phyloP scores from a whole-genome alignment of 148 eudicot genomes.

The Limonium bicolor region DNA sequence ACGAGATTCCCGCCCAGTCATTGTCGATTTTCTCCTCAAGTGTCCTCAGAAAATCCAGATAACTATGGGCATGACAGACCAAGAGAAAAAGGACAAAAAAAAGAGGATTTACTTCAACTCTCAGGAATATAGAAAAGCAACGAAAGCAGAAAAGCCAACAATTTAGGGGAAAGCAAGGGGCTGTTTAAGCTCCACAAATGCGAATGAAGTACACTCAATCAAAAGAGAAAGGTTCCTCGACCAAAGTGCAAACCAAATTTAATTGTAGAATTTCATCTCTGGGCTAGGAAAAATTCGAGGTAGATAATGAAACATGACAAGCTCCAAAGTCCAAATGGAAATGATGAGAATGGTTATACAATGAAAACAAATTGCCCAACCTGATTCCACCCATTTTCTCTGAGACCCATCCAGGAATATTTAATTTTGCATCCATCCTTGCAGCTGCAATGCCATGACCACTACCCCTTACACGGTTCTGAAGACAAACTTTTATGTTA shows the following conservation, averaged over 20 bases:
- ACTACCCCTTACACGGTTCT: slow-evolving; percentile 93
- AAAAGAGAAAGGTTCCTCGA: too few species aligned
- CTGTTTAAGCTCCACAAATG: too few species aligned
- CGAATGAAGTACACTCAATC: too few species aligned
- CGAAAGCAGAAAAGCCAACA: too few species aligned
- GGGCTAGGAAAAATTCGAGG: too few species aligned
- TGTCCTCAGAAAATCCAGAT: slow-evolving; percentile 56
- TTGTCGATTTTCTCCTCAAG: slow-evolving; percentile 69
- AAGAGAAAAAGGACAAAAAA: background rate
- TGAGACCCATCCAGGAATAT: slow-evolving; percentile 81
- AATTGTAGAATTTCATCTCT: too few species aligned
- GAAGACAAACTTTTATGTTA: slow-evolving; percentile 1
- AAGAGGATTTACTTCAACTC: background rate
- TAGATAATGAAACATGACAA: too few species aligned
- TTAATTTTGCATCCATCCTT: slow-evolving; percentile 93
- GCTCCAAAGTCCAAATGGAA: too few species aligned
- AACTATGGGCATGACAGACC: slow-evolving; percentile 33
- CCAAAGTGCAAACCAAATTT: too few species aligned
- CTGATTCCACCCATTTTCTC: slow-evolving; percentile 99
- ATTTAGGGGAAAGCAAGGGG: too few species aligned
- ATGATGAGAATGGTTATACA: too few species aligned
- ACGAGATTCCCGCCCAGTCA: slow-evolving; percentile 70
- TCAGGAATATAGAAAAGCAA: background rate
- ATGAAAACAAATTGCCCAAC: slow-evolving; percentile 17
- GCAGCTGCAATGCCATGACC: slow-evolving; percentile 98